Conservation (phyloP, 306 rosid genomes). For the Oemleria cerasiformis region DNA sequence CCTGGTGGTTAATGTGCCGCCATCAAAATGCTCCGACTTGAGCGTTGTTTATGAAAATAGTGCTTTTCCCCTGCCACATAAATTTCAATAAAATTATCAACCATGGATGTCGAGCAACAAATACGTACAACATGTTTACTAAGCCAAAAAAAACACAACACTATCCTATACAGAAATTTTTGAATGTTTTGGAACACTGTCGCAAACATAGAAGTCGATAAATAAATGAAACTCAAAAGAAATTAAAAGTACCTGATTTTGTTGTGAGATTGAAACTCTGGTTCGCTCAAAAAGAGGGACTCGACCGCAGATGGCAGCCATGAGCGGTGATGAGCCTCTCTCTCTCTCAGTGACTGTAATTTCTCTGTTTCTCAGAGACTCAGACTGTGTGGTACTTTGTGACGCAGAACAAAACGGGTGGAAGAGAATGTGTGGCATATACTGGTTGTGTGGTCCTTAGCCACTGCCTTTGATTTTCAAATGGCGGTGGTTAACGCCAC, state of each 20-base stretch:
- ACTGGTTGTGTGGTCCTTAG: background rate
- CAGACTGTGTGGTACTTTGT: no score
- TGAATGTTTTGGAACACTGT: no score
- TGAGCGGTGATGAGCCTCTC: conserved; percentile 3
- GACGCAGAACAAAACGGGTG: no score
- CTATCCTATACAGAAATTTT: no score
- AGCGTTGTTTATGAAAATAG: conserved; percentile 37
- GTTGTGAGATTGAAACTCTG: conserved; percentile 39
- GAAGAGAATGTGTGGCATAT: background rate
- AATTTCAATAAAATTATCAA: conserved; percentile 12
- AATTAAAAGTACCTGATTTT: conserved; percentile 48
- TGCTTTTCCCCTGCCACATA: conserved; percentile 49
- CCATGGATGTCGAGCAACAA: background rate
- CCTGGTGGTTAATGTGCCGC: conserved; percentile 38
- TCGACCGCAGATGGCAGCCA: conserved; percentile 56
- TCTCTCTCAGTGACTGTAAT: background rate
- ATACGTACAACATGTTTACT: no score
- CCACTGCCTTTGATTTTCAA: background rate
- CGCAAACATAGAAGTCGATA: no score
- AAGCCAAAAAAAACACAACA: no score
- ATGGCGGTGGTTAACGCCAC: conserved; percentile 13
- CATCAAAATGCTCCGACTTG: conserved; percentile 45
- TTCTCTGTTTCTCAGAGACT: background rate
- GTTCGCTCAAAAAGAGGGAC: conserved; percentile 53
- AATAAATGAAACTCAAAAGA: no score